Base-by-base conservation (phyloP, 1,139 yeast genomes). In the Diutina scorzettiae region DNA sequence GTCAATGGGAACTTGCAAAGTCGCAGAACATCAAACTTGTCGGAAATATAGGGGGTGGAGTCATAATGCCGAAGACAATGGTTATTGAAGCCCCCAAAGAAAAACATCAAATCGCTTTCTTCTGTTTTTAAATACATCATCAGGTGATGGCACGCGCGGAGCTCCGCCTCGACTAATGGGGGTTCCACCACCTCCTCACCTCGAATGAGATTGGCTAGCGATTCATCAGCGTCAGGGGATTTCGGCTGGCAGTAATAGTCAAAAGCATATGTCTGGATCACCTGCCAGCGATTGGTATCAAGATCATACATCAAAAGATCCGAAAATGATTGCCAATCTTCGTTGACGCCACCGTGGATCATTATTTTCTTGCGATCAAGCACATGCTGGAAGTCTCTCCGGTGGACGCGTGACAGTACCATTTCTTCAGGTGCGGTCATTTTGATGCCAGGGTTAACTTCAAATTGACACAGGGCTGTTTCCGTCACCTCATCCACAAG, bases 311-410 rank as follows among this genome's bases (percentile, higher is more conserved):
- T 32, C 45, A 54, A 63, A 42, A 67, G 53, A 45, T 66, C 71
- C 41, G 63, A 54, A 44, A 60, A 66, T 3, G 58, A 54, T 14
- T 59, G 51, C 9, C 50, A 46, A 1, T 55, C 42, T 9, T 65
- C 65, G 45, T 63, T 56, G 43, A 66, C 60, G 2, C 74, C 74
- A 3, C 74, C 74, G 32, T 68, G 73, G 3, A 69, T 53, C 11
- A 69, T 36, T 14, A 68, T 53, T 3, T 64, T 59, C 46, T 59
- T 62, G 5, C 55, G 55, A 5, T 49, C 48, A 45, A 63, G 64
- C 5, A 5, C n/a, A 9, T 27, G 30, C 5, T 11, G 30, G n/a
- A 27, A 27, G 6, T 23, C 8, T 6, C 9, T 23, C 8, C 25
- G 25, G 9, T 23, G 25, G 25, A 9, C 25, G 25, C 9, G 25